Evolutionary conservation across 495 filamentous ascomycete genomes (phyloP).

Genomic region (Rostrohypoxylon terebratum): DNA sequence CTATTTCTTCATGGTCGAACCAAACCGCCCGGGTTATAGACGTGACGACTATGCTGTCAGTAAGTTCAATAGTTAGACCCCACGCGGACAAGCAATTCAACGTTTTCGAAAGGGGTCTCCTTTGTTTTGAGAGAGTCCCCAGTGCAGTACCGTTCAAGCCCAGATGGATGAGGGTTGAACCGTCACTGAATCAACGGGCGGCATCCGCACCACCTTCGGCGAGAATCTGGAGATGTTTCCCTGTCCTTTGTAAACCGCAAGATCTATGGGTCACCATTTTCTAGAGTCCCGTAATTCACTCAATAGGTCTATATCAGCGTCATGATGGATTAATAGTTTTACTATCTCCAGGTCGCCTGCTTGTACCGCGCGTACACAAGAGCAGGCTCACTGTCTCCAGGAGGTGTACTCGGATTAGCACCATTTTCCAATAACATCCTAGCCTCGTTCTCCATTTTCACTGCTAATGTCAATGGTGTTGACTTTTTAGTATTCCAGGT

Average conservation of each 20-base stretch:
- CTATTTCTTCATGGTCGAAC: background rate
- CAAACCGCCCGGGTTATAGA: background rate
- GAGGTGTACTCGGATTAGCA: background rate
- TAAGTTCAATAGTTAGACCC: conserved; percentile 25
- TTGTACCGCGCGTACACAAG: background rate
- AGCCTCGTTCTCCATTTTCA: background rate
- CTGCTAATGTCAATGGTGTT: background rate
- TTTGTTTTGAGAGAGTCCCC: background rate
- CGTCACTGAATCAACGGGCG: background rate
- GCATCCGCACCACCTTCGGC: conserved; percentile 7
- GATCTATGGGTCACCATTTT: background rate
- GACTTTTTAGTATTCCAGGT: background rate
- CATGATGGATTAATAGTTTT: background rate
- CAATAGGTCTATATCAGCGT: background rate
- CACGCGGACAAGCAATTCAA: conserved; percentile 29
- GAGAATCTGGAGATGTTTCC: conserved; percentile 4
- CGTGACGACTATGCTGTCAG: background rate
- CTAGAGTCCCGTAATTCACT: background rate
- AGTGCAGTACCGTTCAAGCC: background rate
- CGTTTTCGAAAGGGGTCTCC: conserved; percentile 1
- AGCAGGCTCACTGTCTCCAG: background rate
- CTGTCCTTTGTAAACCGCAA: background rate
- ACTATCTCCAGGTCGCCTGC: background rate
- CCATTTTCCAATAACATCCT: background rate
- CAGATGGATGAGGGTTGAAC: background rate